Percentiles rank a stretch among this genome's conserved stretches.
Conservation (phyloP, 768 basidiomycete species). For the Bullera alba region DNA sequence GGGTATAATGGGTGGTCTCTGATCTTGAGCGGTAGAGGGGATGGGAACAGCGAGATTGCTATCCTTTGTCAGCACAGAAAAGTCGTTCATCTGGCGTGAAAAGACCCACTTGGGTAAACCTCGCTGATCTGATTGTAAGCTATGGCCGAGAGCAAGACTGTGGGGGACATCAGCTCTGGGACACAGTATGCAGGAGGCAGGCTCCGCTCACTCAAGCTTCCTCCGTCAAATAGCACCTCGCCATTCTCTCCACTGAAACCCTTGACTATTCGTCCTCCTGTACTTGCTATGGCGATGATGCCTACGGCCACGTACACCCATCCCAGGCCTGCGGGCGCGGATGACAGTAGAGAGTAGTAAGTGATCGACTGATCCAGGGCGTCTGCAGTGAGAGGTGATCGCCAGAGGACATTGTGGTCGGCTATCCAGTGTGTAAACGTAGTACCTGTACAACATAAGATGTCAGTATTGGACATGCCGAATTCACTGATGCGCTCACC, state of each 20-base stretch:
- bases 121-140: constrained; percentile 33
- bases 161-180: not conserved
- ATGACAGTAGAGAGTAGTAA: constrained; percentile 41
- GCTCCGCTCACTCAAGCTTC: constrained; percentile 36
- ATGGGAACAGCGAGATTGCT: constrained; percentile 38
- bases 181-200: not conserved
- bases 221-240: constrained; percentile 45
- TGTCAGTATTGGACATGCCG: not conserved
- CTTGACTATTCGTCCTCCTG: constrained; percentile 32
- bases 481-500: constrained; percentile 16
- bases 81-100: not conserved
- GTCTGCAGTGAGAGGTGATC: constrained; percentile 37
- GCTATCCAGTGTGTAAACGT: constrained; percentile 46
- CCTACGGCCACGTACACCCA: constrained; percentile 33
- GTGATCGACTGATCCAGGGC: constrained; percentile 36
- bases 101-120: constrained; percentile 30
- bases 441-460: constrained; percentile 22
- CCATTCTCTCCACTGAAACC: constrained; percentile 34
- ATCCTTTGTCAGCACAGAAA: not conserved
- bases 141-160: constrained; percentile 31
- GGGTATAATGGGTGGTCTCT: constrained; percentile 20
- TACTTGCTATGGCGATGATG: constrained; percentile 23
- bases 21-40: constrained; percentile 16
- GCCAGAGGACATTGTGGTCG: constrained; percentile 46
- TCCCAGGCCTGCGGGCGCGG: constrained; percentile 30